Conservation (phyloP, 352 stramenopile genomes). For the Globisporangium middletonii region DNA sequence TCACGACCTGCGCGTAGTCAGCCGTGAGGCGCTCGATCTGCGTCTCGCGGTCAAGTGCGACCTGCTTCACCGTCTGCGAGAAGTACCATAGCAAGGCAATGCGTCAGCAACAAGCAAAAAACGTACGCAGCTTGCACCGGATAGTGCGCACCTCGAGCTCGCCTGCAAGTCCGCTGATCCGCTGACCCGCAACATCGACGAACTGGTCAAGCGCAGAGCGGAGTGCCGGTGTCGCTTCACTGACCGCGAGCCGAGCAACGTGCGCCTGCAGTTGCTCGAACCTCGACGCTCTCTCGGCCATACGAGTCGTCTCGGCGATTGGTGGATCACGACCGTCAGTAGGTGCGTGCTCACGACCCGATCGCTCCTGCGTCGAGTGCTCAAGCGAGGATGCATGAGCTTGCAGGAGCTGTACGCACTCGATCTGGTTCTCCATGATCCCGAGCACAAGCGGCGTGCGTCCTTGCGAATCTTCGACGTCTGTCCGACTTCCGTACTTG, state of each 20-base stretch:
- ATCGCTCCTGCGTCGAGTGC: neutral
- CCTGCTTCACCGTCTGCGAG: neutral
- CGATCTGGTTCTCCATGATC: conserved; percentile 66
- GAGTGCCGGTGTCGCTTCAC: neutral
- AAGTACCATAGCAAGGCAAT: neutral
- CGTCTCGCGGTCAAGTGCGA: neutral
- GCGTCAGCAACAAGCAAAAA: neutral
- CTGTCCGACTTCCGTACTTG: conserved; percentile 26
- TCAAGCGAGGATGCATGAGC: neutral
- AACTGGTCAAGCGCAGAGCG: conserved; percentile 4
- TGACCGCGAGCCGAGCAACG: conserved; percentile 10
- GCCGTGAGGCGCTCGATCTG: neutral
- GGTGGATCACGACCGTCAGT: too few relatives aligned
- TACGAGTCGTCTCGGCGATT: neutral
- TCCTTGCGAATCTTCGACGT: conserved; percentile 51
- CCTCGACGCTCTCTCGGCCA: neutral
- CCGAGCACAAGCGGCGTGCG: conserved; percentile 56
- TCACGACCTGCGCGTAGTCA: neutral
- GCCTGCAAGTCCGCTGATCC: neutral
- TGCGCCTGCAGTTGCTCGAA: conserved; percentile 20
- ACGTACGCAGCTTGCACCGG: too few relatives aligned
- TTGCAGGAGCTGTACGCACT: conserved; percentile 54
- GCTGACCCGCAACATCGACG: neutral
- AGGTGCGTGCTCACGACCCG: neutral
- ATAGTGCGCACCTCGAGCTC: conserved; percentile 6